A percentile compares a stretch with the other conserved stretches of the same genome.
Evolutionary conservation across 768 basidiomycete species (phyloP).

Genomic region (Tulasnella sp.): DNA sequence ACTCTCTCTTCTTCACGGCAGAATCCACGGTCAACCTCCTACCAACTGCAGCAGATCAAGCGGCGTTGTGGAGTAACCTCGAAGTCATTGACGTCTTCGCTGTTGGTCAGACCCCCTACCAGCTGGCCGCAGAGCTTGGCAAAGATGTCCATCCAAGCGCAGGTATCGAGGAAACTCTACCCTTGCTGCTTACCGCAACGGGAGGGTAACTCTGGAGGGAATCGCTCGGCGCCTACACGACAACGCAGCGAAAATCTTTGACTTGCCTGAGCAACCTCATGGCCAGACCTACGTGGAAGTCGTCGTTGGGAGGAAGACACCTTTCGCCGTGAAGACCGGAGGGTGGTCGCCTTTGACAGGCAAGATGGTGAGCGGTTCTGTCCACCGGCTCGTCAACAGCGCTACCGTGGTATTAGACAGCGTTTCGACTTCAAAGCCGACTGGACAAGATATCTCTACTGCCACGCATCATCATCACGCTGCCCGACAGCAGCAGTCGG

Average conservation of each 20-base stretch:
- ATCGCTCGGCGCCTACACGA: conserved; percentile 83
- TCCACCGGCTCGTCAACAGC: conserved; percentile 90
- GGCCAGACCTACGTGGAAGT: conserved; percentile 81
- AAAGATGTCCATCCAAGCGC: conserved; percentile 67
- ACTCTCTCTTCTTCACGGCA: conserved; percentile 82
- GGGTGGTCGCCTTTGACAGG: conserved; percentile 86
- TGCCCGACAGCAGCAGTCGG: neutral
- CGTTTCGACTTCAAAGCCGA: conserved; percentile 57
- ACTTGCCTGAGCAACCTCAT: conserved; percentile 80
- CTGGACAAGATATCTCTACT: conserved; percentile 74
- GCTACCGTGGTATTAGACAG: conserved; percentile 92
- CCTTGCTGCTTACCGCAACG: conserved; percentile 83
- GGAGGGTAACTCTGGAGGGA: conserved; percentile 79
- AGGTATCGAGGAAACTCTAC: conserved; percentile 85
- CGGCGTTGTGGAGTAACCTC: conserved; percentile 82
- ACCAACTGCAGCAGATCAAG: conserved; percentile 76
- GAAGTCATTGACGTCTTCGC: conserved; percentile 89
- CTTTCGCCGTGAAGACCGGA: conserved; percentile 54
- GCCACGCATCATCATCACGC: neutral
- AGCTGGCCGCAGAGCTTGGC: conserved; percentile 65
- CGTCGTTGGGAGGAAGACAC: conserved; percentile 74
- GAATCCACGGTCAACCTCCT: conserved; percentile 65
- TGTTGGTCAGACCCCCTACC: conserved; percentile 81
- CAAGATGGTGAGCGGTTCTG: conserved; percentile 63
- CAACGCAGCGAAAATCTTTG: conserved; percentile 91